Percentiles rank a stretch among this genome's conserved stretches.
Conservation (phyloP, 2,329 filamentous ascomycete species). For the Ceratocystis variospora region DNA sequence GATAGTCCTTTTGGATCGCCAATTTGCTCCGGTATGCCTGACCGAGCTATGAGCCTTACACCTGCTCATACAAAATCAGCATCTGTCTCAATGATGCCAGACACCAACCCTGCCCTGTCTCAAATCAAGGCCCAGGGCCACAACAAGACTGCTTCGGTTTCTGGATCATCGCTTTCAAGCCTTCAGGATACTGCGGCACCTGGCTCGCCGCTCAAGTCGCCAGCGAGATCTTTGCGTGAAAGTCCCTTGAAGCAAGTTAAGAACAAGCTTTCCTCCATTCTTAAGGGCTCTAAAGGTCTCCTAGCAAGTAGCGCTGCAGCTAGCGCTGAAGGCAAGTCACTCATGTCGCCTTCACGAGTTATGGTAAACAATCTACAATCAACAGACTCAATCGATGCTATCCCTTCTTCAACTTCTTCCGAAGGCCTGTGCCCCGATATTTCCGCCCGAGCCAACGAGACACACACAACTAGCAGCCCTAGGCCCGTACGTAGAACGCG, state of each 20-base stretch:
- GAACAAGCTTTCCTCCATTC: constrained; percentile 77
- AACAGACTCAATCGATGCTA: constrained; percentile 33
- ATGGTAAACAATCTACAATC: constrained; percentile 34
- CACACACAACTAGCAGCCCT: constrained; percentile 26
- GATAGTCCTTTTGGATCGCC: constrained; percentile 28
- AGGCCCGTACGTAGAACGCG: constrained; percentile 36
- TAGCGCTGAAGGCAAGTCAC: constrained; percentile 47
- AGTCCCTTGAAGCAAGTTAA: constrained; percentile 85
- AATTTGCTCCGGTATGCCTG: not conserved
- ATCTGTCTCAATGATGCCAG: constrained; percentile 44
- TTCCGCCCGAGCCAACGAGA: constrained; percentile 17
- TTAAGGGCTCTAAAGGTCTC: constrained; percentile 75
- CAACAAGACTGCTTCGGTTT: constrained; percentile 34
- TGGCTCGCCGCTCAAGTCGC: constrained; percentile 41
- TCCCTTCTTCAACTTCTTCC: constrained; percentile 22
- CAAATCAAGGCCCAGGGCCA: constrained; percentile 22
- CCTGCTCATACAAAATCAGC: constrained; percentile 46
- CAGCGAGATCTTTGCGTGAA: constrained; percentile 46
- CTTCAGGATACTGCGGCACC: constrained; percentile 29
- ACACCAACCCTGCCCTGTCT: constrained; percentile 21
- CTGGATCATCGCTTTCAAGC: constrained; percentile 39
- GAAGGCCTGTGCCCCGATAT: constrained; percentile 36
- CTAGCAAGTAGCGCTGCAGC: constrained; percentile 61
- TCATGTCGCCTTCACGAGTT: constrained; percentile 42
- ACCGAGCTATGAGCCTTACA: constrained; percentile 21